These are phyloP conservation scores for Clohesyomyces aquaticus DNA, from an alignment of 495 filamentous ascomycete genomes.

Conservation along the genomic window DNA sequence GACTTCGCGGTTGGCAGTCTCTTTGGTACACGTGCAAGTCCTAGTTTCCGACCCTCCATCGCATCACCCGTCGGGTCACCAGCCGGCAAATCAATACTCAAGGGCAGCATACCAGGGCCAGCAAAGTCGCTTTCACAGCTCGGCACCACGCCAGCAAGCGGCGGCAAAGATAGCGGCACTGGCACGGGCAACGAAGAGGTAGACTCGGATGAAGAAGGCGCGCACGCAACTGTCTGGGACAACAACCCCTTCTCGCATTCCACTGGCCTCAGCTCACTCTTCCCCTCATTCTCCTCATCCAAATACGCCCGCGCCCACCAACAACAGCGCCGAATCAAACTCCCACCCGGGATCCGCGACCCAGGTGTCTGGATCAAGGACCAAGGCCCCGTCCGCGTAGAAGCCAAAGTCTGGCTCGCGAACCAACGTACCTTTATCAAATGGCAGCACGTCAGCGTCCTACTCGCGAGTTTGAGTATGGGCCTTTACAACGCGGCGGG, in stretches of 20 bases:
- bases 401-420: slow-evolving; percentile 97
- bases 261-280: slow-evolving; percentile 56
- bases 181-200: slow-evolving; percentile 47
- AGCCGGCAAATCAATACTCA: slow-evolving; percentile 1
- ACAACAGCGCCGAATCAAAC: slow-evolving; percentile 43
- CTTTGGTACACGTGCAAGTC: slow-evolving; percentile 56
- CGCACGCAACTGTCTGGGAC: slow-evolving; percentile 32
- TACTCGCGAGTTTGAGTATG: slow-evolving; percentile 80
- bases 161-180: slow-evolving; percentile 35
- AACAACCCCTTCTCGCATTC: slow-evolving; percentile 39
- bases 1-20: slow-evolving; percentile 89
- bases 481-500: slow-evolving; percentile 87
- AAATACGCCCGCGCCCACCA: slow-evolving; percentile 66
- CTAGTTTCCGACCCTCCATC: slow-evolving; percentile 37
- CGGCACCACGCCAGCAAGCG: slow-evolving; percentile 28
- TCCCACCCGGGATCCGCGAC: slow-evolving; percentile 85
- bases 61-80: slow-evolving; percentile 42
- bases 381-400: slow-evolving; percentile 82
- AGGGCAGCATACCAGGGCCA: slow-evolving; percentile 6
- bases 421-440: slow-evolving; percentile 98
- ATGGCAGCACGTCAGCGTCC: slow-evolving; percentile 90
- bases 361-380: slow-evolving; percentile 91
- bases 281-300: slow-evolving; percentile 75
- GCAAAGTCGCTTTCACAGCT: slow-evolving; percentile 20
- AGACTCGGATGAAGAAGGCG: slow-evolving; percentile 51